Conservation (phyloP, 306 rosid species). For the Quercus engelmannii region DNA sequence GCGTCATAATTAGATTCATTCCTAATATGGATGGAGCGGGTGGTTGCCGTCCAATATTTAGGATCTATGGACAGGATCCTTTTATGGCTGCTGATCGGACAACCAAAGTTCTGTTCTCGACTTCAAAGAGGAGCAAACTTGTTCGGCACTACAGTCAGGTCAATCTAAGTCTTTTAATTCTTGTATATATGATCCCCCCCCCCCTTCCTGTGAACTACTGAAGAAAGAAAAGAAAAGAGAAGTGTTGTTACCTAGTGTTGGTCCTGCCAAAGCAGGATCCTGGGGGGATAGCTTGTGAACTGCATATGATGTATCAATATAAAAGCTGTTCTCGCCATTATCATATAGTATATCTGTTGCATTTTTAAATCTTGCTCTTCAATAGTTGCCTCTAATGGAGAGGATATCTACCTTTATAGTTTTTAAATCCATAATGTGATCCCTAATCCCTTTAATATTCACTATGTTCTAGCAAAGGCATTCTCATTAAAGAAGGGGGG, state of each 20-base stretch:
- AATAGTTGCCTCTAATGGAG: neutral
- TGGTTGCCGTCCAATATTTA: conserved; percentile 91
- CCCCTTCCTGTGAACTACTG: neutral
- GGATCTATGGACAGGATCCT: conserved; percentile 95
- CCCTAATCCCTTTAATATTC: neutral
- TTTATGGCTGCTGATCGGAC: conserved; percentile 83
- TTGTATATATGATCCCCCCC: neutral
- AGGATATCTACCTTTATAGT: neutral
- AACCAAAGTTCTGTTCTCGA: conserved; percentile 83
- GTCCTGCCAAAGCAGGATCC: neutral
- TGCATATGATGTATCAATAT: neutral
- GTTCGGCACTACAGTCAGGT: conserved; percentile 89
- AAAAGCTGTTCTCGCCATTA: neutral
- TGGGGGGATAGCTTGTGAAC: neutral
- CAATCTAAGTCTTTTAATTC: conserved; percentile 19
- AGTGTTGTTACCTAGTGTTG: neutral
- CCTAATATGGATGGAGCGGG: conserved; percentile 83
- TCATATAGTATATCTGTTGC: neutral
- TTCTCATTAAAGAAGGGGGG: neutral
- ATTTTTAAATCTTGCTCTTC: neutral
- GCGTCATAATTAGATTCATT: conserved; percentile 70
- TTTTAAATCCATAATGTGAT: neutral
- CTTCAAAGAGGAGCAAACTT: conserved; percentile 84
- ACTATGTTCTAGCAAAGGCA: neutral
- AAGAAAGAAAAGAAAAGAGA: too few species aligned